A percentile compares a stretch with the other conserved stretches of the same genome.
Evolutionary conservation across 1,284 basidiomycete genomes (phyloP).

Genomic region (Puccinia triticina): DNA sequence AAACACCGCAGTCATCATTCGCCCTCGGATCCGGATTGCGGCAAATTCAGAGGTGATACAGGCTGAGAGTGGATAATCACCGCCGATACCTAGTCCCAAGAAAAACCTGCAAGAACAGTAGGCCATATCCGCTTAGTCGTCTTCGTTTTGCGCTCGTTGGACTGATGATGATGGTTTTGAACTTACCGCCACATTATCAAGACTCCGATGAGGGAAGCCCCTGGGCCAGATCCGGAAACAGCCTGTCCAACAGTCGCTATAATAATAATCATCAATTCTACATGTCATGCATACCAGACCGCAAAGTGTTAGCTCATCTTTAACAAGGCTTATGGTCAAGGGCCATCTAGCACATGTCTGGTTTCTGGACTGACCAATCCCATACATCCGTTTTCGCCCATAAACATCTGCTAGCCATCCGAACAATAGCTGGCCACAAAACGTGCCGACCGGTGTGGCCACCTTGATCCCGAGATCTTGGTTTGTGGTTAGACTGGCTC

Average conservation of each 20-base stretch:
- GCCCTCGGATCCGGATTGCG: conserved; percentile 72
- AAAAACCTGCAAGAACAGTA: conserved; percentile 50
- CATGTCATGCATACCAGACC: not conserved
- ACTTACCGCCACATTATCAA: conserved; percentile 73
- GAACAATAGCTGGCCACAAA: conserved; percentile 69
- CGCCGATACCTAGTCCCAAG: conserved; percentile 67
- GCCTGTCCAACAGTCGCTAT: conserved; percentile 64
- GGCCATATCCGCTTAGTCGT: not conserved
- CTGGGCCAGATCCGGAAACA: conserved; percentile 66
- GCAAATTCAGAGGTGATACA: conserved; percentile 71
- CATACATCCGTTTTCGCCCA: conserved; percentile 71
- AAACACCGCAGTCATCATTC: conserved; percentile 65
- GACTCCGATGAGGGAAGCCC: conserved; percentile 72
- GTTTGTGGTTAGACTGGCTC: conserved; percentile 64
- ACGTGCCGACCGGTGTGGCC: conserved; percentile 65
- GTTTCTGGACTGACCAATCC: conserved; percentile 64
- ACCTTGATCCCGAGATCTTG: conserved; percentile 74
- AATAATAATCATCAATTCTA: conserved; percentile 60
- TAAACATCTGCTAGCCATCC: conserved; percentile 71
- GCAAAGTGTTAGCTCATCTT: not conserved
- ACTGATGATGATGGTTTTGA: not conserved
- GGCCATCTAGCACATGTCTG: not conserved
- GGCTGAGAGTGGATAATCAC: conserved; percentile 77
- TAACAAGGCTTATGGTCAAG: conserved; percentile 59
- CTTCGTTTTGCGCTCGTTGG: conserved; percentile 51